Percentiles rank a stretch among this genome's conserved stretches.
These are phyloP conservation scores for Raffaelea deltoideospora DNA, from an alignment of 2,329 filamentous ascomycete genomes.

Conservation along the genomic window DNA sequence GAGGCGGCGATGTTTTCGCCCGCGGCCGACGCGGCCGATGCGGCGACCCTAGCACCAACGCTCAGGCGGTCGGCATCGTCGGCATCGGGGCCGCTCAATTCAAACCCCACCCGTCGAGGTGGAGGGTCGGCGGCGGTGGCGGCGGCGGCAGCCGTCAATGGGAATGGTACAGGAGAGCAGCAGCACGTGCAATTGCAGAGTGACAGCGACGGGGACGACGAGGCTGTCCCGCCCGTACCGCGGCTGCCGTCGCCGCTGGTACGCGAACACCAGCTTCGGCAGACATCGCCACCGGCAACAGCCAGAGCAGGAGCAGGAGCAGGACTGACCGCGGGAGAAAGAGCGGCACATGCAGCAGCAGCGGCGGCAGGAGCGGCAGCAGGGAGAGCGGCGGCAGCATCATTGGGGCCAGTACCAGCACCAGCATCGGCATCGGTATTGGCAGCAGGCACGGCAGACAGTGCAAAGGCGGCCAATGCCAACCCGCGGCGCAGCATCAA, in stretches of 20 bases:
- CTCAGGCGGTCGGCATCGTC: conserved; percentile 7
- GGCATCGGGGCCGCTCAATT: background rate
- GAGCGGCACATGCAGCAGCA: background rate
- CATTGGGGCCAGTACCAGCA: too few relatives aligned
- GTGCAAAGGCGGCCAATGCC: too few relatives aligned
- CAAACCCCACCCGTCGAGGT: too few relatives aligned
- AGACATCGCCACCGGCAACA: conserved; percentile 5
- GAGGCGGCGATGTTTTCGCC: conserved; percentile 14
- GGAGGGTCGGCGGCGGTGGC: background rate
- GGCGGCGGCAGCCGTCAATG: conserved; percentile 5
- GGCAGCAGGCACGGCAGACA: too few relatives aligned
- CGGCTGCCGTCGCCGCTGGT: conserved; percentile 27
- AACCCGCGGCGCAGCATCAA: conserved; percentile 22
- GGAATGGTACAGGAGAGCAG: too few relatives aligned
- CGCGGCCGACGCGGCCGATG: too few relatives aligned
- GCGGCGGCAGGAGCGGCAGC: conserved; percentile 7
- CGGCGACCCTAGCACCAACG: too few relatives aligned
- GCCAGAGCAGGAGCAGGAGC: conserved; percentile 1
- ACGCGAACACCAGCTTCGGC: conserved; percentile 9
- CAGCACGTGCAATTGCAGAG: too few relatives aligned
- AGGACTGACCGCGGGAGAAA: background rate
- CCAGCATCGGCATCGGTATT: too few relatives aligned
- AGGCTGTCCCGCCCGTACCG: conserved; percentile 39
- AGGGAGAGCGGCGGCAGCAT: too few relatives aligned
- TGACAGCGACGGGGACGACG: conserved; percentile 16